phyloP scores from a whole-genome alignment of 2,329 filamentous ascomycete genomes.

The Penicillium occitanis region DNA sequence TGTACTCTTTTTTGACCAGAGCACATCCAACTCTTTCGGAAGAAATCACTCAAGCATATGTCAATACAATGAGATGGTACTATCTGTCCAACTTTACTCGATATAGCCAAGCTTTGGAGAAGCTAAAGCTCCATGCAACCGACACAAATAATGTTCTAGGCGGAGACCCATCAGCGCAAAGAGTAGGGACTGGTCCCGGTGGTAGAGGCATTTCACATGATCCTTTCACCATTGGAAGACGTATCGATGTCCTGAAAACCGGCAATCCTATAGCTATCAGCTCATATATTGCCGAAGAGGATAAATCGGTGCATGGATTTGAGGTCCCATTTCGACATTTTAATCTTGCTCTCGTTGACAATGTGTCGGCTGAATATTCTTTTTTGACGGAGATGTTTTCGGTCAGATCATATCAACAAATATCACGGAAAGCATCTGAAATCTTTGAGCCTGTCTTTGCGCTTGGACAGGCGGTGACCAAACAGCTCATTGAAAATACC shows the following conservation, averaged over 20 bases:
- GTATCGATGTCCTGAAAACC: constrained; percentile 76
- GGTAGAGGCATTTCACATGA: constrained; percentile 59
- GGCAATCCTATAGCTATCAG: constrained; percentile 74
- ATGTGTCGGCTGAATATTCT: constrained; percentile 90
- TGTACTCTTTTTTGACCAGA: constrained; percentile 80
- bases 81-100: constrained; percentile 87
- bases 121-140: constrained; percentile 76
- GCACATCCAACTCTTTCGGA: constrained; percentile 81
- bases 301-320: constrained; percentile 78
- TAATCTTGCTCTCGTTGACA: constrained; percentile 90
- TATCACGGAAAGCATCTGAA: constrained; percentile 79
- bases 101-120: constrained; percentile 79
- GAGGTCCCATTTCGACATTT: constrained; percentile 92
- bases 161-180: constrained; percentile 69
- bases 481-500: constrained; percentile 70
- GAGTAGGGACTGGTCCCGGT: constrained; percentile 43
- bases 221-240: constrained; percentile 82
- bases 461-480: constrained; percentile 76
- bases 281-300: constrained; percentile 88
- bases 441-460: constrained; percentile 88
- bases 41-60: constrained; percentile 88
- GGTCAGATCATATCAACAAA: constrained; percentile 70
- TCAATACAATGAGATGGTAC: constrained; percentile 99
- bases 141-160: constrained; percentile 83
- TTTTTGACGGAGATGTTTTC: constrained; percentile 91